These are phyloP conservation scores for Phytopythium aichiense DNA, from an alignment of 352 stramenopile genomes.

Conservation along the genomic window DNA sequence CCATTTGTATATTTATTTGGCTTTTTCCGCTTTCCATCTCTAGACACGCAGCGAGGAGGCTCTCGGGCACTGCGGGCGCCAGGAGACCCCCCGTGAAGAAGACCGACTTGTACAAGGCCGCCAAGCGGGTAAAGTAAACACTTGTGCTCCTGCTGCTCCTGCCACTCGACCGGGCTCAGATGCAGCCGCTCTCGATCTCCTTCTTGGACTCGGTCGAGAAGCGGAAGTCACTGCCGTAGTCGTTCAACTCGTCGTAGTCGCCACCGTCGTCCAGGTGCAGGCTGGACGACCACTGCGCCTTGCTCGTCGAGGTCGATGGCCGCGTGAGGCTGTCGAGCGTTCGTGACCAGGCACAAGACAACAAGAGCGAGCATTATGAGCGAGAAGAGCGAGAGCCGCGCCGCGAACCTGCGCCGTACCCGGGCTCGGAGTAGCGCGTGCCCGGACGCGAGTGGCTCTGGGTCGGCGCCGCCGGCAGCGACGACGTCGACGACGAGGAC, in stretches of 20 bases:
- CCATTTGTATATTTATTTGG: slow-evolving; percentile 10
- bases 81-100: not conserved
- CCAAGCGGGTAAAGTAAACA: not conserved
- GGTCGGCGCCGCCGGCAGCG: not conserved
- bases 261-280: slow-evolving; percentile 1
- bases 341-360: not conserved
- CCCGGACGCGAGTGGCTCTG: not conserved
- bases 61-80: no score
- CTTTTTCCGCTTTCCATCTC: slow-evolving; percentile 5
- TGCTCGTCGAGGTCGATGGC: not conserved
- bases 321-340: not conserved
- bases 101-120: not conserved
- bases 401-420: slow-evolving; percentile 6
- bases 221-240: slow-evolving; percentile 8
- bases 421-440: slow-evolving; percentile 2
- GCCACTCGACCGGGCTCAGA: not conserved
- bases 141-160: not conserved
- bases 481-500: slow-evolving; percentile 6
- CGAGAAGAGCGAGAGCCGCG: not conserved
- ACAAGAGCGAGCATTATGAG: slow-evolving; percentile 3
- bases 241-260: slow-evolving; percentile 5
- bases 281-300: not conserved
- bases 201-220: slow-evolving; percentile 6
- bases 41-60: slow-evolving; percentile 3
- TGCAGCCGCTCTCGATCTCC: slow-evolving; percentile 11